Evolutionary conservation across 2,329 filamentous ascomycete genomes (phyloP), one percentile per base, ranked within the genome.

Genomic region (Alternaria hordeiaustralica): DNA sequence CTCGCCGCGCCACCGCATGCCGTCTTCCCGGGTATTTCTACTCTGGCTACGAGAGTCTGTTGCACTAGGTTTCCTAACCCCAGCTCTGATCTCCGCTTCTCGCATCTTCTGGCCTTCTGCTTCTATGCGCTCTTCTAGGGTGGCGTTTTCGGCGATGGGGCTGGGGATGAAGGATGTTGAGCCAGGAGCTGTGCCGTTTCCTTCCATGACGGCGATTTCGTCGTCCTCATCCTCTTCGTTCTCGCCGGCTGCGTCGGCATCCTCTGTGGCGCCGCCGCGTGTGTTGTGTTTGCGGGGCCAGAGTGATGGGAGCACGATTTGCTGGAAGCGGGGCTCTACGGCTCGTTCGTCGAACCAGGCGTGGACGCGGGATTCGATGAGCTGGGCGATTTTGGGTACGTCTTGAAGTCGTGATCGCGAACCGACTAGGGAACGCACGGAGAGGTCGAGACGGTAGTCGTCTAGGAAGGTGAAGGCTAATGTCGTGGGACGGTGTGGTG

Each of bases 381-480:
- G 84, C 77, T 95, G 92, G 0, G 93, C 92, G 72, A 96, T 95
- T 78, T 96, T 96, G 26, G 93, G 93, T 2, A 96, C 92, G 77
- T 96, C 92, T 75, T 96, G 92, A 4, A 96, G 82, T 15, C 92
- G 86, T 4, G 90, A 92, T n/a, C 92, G 87, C 63, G 90, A 92
- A 36, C 93, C 93, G 6, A 96, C 87, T 13, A 96, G 85, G 57
- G 91, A 94, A 65, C 92, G 87, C 26, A 95, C 92, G 4, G 90
- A 93, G 67, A 96, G 90, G 78, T 96, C 93, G 20, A 96, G 85
- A 25, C 92, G 86, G 81, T 96, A 96, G 81, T 96, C 92, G 77
- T 95, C 92, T 33, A 95, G 86, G 76, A 99, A 99, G 60, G 93
- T 96, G 80, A 99, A 98, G 0, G 93, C 93, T 79, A 99, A 91